A percentile compares a stretch with the other conserved stretches of the same genome.
phyloP scores from a whole-genome alignment of 1,139 yeast genomes.

The Debaryomycetaceae sp. region DNA sequence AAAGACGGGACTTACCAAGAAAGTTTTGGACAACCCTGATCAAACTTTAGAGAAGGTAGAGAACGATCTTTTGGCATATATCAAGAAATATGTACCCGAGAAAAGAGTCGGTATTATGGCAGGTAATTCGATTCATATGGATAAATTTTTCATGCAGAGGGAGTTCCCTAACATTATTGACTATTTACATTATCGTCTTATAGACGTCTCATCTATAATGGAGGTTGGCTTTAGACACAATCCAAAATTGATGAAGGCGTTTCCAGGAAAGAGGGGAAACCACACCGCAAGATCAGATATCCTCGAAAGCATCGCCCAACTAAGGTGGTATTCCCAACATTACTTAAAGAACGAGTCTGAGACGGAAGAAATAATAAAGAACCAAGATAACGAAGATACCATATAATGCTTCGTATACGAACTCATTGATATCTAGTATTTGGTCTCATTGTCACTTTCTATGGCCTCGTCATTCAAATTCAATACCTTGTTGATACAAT shows the following conservation, averaged over 20 bases:
- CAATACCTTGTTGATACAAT: constrained; percentile 17
- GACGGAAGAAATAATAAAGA: constrained; percentile 13
- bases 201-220: constrained; percentile 82
- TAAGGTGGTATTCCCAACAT: constrained; percentile 70
- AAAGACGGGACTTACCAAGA: constrained; percentile 69
- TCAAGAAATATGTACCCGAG: constrained; percentile 53
- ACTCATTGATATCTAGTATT: neutral
- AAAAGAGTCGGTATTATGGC: constrained; percentile 65
- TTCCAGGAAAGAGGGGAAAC: constrained; percentile 61
- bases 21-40: constrained; percentile 53
- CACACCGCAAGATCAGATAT: constrained; percentile 93
- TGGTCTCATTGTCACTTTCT: constrained; percentile 20
- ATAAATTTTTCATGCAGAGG: constrained; percentile 74
- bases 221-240: constrained; percentile 81
- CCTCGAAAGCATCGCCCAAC: constrained; percentile 79
- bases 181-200: constrained; percentile 74
- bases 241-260: constrained; percentile 50
- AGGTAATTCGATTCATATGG: constrained; percentile 93
- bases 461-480: constrained; percentile 25
- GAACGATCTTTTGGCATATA: constrained; percentile 56
- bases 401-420: neutral
- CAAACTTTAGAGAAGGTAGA: constrained; percentile 62
- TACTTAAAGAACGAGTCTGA: constrained; percentile 43
- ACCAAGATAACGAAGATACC: neutral
- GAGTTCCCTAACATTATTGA: constrained; percentile 78